Evolutionary conservation across 2,329 filamentous ascomycete genomes (phyloP).

Genomic region (Helicocarpus griseus): DNA sequence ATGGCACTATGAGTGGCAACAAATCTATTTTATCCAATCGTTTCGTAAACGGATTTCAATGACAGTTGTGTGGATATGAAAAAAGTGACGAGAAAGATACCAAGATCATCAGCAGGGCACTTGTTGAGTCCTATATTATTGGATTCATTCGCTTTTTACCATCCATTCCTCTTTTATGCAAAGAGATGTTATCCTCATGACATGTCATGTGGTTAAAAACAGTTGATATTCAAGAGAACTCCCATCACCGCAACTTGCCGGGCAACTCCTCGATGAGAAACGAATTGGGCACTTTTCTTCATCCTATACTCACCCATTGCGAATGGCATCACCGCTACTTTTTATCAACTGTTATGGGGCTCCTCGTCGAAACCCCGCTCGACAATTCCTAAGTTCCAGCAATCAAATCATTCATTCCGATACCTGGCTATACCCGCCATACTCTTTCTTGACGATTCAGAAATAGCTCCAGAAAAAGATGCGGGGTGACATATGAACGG

Average conservation of each 20-base stretch:
- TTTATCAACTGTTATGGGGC: background rate
- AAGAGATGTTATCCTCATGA: background rate
- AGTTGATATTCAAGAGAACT: background rate
- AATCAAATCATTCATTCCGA: background rate
- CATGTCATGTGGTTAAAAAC: background rate
- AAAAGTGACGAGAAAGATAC: background rate
- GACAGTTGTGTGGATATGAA: background rate
- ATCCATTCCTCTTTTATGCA: background rate
- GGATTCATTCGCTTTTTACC: background rate
- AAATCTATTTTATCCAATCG: background rate
- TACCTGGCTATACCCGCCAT: background rate
- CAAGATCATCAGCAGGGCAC: background rate
- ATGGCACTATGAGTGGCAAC: background rate
- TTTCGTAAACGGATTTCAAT: background rate
- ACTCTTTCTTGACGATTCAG: background rate
- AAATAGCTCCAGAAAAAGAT: background rate
- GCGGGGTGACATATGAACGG: background rate
- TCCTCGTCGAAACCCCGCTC: background rate
- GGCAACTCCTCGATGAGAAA: background rate
- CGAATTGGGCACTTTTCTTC: background rate
- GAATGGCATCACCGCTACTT: background rate
- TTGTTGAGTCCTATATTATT: background rate
- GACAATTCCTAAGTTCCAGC: background rate
- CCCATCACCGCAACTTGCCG: background rate
- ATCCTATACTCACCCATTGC: background rate